These are phyloP conservation scores for Vicia villosa DNA, from an alignment of 306 rosid genomes.

Conservation along the genomic window DNA sequence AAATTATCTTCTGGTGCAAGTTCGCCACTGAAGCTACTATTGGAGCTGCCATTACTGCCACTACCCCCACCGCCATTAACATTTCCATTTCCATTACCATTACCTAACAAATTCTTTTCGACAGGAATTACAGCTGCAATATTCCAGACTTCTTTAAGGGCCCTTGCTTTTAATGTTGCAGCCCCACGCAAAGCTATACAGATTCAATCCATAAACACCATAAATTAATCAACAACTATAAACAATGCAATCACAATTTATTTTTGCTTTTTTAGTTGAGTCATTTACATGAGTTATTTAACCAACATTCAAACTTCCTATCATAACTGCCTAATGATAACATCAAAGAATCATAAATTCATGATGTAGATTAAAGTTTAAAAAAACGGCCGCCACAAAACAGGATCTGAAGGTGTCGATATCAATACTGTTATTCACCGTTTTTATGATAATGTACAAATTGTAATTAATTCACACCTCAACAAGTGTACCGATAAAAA, in stretches of 20 bases:
- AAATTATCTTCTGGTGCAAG: slow-evolving; percentile 73
- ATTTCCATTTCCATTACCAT: background rate
- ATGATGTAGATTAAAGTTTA: too few species aligned
- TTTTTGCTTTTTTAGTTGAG: background rate
- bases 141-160: slow-evolving; percentile 92
- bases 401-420: too few species aligned
- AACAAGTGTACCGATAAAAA: too few species aligned
- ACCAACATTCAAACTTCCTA: background rate
- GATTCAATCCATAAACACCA: slow-evolving; percentile 18
- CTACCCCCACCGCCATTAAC: slow-evolving; percentile 10
- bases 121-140: slow-evolving; percentile 86
- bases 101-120: slow-evolving; percentile 64
- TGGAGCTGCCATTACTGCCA: slow-evolving; percentile 54
- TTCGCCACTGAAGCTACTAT: slow-evolving; percentile 79
- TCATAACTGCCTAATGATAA: too few species aligned
- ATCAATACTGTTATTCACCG: too few species aligned
- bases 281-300: background rate
- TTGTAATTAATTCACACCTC: too few species aligned
- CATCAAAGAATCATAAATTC: too few species aligned
- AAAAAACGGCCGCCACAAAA: too few species aligned
- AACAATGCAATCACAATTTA: background rate
- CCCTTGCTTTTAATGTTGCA: slow-evolving; percentile 94
- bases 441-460: too few species aligned
- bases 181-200: slow-evolving; percentile 86
- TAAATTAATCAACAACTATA: background rate